These are phyloP conservation scores for Coemansia sp. DNA, from an alignment of 192 early-diverging fungal genomes.

Conservation along the genomic window DNA sequence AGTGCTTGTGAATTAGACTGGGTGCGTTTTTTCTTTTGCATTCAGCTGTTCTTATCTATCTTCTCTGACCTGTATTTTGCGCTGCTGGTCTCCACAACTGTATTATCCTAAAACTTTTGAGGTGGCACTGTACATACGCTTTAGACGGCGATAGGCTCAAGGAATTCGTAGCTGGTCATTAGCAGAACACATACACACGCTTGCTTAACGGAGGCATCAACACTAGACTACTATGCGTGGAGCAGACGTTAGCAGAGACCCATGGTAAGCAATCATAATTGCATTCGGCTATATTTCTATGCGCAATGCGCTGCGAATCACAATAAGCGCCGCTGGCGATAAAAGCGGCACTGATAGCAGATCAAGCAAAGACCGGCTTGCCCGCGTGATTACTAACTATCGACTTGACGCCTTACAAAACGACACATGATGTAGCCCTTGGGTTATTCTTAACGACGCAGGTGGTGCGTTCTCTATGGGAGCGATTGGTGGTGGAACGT, in stretches of 20 bases:
- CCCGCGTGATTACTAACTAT: not conserved
- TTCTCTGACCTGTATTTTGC: not conserved
- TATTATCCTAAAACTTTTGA: not conserved
- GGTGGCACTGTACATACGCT: conserved; percentile 11
- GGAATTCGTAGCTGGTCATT: not conserved
- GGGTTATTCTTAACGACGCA: conserved; percentile 81
- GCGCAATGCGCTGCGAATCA: not conserved
- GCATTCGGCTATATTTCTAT: not conserved
- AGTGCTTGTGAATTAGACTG: not conserved
- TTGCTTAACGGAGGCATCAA: not conserved
- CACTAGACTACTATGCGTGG: conserved; percentile 42
- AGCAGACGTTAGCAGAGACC: conserved; percentile 53
- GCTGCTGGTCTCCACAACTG: not conserved
- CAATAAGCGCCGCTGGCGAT: not conserved
- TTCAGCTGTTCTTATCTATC: not conserved
- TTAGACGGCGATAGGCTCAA: not conserved
- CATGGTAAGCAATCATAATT: conserved; percentile 39
- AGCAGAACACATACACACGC: not conserved
- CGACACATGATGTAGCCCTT: conserved; percentile 57
- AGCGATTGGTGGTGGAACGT: conserved; percentile 90
- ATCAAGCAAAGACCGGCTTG: not conserved
- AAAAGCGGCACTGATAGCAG: not conserved
- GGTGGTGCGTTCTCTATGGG: conserved; percentile 95
- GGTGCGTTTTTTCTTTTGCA: not conserved
- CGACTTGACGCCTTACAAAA: not conserved